Evolutionary conservation across 2,329 filamentous ascomycete species (phyloP), one percentile per base, ranked within the genome.

Genomic region (Fusarium sp.): DNA sequence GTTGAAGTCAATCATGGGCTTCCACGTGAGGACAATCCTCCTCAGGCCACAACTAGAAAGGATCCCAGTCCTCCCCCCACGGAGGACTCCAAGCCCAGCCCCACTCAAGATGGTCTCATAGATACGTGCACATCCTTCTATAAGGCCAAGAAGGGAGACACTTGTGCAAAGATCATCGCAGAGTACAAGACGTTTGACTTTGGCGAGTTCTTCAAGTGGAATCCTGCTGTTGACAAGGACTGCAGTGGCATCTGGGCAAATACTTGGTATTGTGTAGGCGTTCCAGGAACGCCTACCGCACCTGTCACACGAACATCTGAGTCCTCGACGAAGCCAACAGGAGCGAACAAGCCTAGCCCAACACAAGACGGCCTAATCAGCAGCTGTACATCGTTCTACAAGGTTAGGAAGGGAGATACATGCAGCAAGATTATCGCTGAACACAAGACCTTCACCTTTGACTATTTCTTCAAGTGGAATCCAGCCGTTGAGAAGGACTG

Each of bases 61-160:
- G 20, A 23, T 23, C 20, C 20, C 20, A 23, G 20, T 23, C 20
- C 20, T 23, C 4, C 59, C 5, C n/a, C 59, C 3, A 60, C 53
- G 7, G 27, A 46, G 35, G 42, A 35, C 14, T 13, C 45, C 10
- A 15, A 37, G 17, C 56, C 66, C 17, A 56, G 53, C 7, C 53
- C 53, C 17, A 56, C 41, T 5, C 42, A 56, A 11, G 45, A 50
- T 3, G 53, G 62, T 3, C 41, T 61, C 7, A 61, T 64, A 6
- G 50, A 65, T 7, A 62, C 35, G n/a, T 71, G 53, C 32, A 68
- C 53, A 1, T 32, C 57, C 12, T 72, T 71, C 44, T 57, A 69
- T 26, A 26, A 60, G 20, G 20, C 20, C 20, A 23, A 23, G 20
- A 23, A 23, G 20, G 20, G 20, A 23, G 20, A 23, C 20, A 67